Conservation (phyloP, 1,284 basidiomycete species). For the Ceraceosorus guamensis region DNA sequence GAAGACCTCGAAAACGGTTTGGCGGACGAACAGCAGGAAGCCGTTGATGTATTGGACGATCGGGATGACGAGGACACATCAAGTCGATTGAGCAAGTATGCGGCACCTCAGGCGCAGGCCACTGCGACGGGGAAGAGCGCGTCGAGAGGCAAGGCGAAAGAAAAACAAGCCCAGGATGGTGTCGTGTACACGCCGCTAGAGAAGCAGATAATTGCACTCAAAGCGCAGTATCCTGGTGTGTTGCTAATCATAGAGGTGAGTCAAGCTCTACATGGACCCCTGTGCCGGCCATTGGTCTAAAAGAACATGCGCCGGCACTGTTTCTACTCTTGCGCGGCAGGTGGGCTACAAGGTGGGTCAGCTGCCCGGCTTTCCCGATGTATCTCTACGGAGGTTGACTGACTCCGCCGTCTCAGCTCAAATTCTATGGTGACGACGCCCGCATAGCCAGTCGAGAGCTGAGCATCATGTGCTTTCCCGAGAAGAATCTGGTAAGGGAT, state of each 20-base stretch:
- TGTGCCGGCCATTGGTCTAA: too few relatives aligned
- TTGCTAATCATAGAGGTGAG: constrained; percentile 69
- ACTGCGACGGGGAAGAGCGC: background rate
- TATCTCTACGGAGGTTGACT: too few relatives aligned
- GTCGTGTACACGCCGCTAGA: constrained; percentile 56
- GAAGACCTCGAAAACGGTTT: too few relatives aligned
- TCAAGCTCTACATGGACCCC: constrained; percentile 35
- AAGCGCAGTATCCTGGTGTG: constrained; percentile 58
- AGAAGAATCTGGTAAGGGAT: constrained; percentile 3
- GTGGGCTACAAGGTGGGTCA: too few relatives aligned
- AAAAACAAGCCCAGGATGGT: constrained; percentile 54
- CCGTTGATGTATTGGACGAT: background rate
- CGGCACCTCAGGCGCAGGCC: too few relatives aligned
- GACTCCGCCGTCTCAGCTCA: constrained; percentile 62
- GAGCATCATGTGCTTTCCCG: constrained; percentile 56
- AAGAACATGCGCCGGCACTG: background rate
- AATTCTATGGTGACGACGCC: constrained; percentile 79
- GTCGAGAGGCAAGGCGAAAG: background rate
- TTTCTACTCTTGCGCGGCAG: too few relatives aligned
- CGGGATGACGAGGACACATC: background rate
- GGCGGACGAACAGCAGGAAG: background rate
- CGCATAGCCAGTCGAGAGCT: constrained; percentile 74
- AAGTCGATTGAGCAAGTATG: background rate
- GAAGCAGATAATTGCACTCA: constrained; percentile 41
- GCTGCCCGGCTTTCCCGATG: too few relatives aligned